phyloP scores from a whole-genome alignment of 1,139 yeast genomes.

The Yamadazyma triangularis region DNA sequence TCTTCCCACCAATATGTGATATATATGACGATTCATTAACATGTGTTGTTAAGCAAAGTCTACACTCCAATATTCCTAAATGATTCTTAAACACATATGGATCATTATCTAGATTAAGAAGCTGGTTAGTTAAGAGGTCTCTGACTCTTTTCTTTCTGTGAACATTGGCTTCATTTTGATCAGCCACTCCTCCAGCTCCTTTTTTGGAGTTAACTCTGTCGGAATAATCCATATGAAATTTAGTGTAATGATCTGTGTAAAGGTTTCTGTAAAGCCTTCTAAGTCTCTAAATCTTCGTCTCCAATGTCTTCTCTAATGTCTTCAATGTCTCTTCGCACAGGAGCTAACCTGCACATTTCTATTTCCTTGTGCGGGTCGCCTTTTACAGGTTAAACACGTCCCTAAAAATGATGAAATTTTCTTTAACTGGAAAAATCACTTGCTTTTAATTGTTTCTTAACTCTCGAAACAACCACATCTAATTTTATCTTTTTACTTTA shows the following conservation, averaged over 20 bases:
- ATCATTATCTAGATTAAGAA: conserved; percentile 62
- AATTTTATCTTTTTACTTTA: no score
- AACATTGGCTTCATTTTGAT: conserved; percentile 59
- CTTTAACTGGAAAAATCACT: neutral
- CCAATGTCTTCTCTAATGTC: no score
- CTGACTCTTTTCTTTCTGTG: conserved; percentile 62
- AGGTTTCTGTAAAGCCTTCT: no score
- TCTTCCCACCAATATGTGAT: conserved; percentile 74
- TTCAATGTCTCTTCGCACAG: no score
- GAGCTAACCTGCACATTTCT: no score
- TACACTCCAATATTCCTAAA: conserved; percentile 71
- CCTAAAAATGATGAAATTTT: neutral
- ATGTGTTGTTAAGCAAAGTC: conserved; percentile 72
- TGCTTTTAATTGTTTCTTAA: neutral
- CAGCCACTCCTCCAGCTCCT: conserved; percentile 73
- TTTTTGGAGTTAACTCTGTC: conserved; percentile 41
- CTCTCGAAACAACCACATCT: no score
- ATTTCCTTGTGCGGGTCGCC: no score
- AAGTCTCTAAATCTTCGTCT: no score
- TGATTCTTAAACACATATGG: conserved; percentile 77
- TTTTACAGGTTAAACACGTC: neutral
- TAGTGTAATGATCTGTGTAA: no score
- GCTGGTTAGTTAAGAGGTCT: conserved; percentile 57
- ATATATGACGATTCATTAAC: conserved; percentile 71
- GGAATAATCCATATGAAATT: conserved; percentile 45